These are phyloP conservation scores for Eucalyptus curtisii DNA, from an alignment of 345 rosid genomes.

Conservation along the genomic window DNA sequence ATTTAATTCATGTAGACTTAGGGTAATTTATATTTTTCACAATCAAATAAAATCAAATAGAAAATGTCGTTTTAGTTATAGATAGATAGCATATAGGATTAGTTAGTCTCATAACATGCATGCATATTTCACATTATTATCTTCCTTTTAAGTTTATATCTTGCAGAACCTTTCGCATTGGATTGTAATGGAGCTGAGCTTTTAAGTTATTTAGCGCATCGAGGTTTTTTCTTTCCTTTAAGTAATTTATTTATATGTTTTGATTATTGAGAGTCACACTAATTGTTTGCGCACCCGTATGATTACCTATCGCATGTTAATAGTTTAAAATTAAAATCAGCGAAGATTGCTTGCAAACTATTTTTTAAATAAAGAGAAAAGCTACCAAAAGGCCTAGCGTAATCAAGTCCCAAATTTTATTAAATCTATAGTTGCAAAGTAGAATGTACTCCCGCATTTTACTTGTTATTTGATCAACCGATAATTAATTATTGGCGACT, in stretches of 20 bases:
- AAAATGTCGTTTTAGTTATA: background rate
- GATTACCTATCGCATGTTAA: background rate
- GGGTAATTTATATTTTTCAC: background rate
- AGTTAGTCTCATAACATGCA: background rate
- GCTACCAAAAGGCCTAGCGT: background rate
- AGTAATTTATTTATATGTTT: too few species aligned
- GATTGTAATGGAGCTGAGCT: background rate
- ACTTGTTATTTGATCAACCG: too few species aligned
- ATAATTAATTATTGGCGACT: background rate
- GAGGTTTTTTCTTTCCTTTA: background rate
- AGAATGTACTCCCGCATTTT: background rate
- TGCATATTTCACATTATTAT: background rate
- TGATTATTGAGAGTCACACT: background rate
- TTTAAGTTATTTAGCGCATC: background rate
- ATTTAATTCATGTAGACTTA: background rate
- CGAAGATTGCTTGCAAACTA: background rate
- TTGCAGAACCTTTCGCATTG: background rate
- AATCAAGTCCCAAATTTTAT: background rate
- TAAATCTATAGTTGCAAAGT: background rate
- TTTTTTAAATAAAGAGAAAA: background rate
- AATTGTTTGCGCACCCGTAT: fast-evolving
- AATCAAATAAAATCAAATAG: background rate
- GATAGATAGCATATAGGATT: background rate
- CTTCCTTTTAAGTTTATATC: background rate
- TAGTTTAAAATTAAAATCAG: too few species aligned